A percentile compares a stretch with the other conserved stretches of the same genome.
These are phyloP conservation scores for Tricholoma bakamatsutake DNA, from an alignment of 768 basidiomycete genomes.

Conservation along the genomic window DNA sequence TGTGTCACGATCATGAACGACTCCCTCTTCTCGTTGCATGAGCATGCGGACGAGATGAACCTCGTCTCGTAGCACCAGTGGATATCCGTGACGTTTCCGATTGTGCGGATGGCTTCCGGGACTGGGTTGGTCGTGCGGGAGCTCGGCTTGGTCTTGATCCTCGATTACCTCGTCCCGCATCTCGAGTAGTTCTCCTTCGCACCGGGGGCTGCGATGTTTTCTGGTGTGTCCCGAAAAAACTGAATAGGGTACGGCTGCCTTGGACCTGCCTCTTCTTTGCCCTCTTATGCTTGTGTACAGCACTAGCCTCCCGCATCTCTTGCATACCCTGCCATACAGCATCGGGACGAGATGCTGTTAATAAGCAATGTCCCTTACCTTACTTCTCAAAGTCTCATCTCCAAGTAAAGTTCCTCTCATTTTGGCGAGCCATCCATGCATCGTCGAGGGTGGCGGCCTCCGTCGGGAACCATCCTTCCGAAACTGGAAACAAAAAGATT, in stretches of 20 bases:
- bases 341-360: background rate
- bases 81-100: slow-evolving; percentile 5
- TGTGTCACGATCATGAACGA: background rate
- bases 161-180: slow-evolving; percentile 4
- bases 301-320: slow-evolving; percentile 58
- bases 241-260: slow-evolving; percentile 17
- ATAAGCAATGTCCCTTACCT: slow-evolving; percentile 21
- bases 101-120: slow-evolving; percentile 6
- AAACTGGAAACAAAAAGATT: slow-evolving; percentile 23
- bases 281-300: slow-evolving; percentile 17
- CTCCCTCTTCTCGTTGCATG: background rate
- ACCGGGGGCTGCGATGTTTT: slow-evolving; percentile 1
- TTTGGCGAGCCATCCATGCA: slow-evolving; percentile 80
- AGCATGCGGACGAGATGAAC: background rate
- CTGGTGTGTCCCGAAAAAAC: slow-evolving; percentile 16
- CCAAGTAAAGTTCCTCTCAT: slow-evolving; percentile 67
- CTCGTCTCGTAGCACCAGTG: slow-evolving; percentile 6
- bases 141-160: slow-evolving; percentile 5
- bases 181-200: slow-evolving; percentile 8
- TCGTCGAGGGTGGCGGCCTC: slow-evolving; percentile 46
- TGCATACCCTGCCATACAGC: slow-evolving; percentile 46
- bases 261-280: slow-evolving; percentile 15
- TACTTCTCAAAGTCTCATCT: slow-evolving; percentile 50
- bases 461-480: slow-evolving; percentile 38
- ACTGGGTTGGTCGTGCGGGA: background rate